These are phyloP conservation scores for Saccharomycopsis crataegensis DNA, from an alignment of 1,139 yeast genomes.

Conservation along the genomic window DNA sequence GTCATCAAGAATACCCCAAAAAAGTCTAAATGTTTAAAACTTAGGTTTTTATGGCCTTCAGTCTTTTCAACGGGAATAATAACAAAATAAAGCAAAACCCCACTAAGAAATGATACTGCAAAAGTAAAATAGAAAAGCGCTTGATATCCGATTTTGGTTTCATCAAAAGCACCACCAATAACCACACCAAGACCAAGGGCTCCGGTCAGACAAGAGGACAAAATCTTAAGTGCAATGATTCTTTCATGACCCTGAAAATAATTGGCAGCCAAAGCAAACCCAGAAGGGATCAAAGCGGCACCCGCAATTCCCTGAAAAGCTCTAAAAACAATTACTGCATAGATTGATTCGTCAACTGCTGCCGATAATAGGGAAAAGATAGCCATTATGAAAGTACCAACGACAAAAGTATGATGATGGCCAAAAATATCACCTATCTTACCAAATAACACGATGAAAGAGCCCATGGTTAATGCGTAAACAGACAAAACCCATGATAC, in stretches of 20 bases:
- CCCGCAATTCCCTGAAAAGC: slow-evolving; percentile 34
- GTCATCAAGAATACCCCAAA: slow-evolving; percentile 26
- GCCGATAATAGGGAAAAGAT: slow-evolving; percentile 28
- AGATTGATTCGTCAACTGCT: slow-evolving; percentile 25
- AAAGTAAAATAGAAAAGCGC: slow-evolving; percentile 28
- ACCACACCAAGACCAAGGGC: slow-evolving; percentile 29
- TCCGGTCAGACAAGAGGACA: slow-evolving; percentile 26
- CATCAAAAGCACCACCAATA: slow-evolving; percentile 31
- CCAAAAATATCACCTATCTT: slow-evolving; percentile 31
- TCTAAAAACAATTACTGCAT: slow-evolving; percentile 28
- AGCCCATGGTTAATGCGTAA: slow-evolving; percentile 30
- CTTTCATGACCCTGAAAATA: slow-evolving; percentile 27
- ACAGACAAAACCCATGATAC: slow-evolving; percentile 32
- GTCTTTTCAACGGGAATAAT: slow-evolving; percentile 26
- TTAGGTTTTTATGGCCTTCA: slow-evolving; percentile 21
- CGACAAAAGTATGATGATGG: slow-evolving; percentile 25
- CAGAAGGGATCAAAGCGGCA: slow-evolving; percentile 30
- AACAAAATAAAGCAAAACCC: slow-evolving; percentile 22
- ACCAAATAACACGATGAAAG: slow-evolving; percentile 31
- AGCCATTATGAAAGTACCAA: slow-evolving; percentile 23
- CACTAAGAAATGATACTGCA: slow-evolving; percentile 23
- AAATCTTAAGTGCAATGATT: slow-evolving; percentile 25
- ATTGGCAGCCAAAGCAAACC: slow-evolving; percentile 28
- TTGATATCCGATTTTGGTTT: slow-evolving; percentile 28
- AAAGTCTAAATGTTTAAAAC: slow-evolving; percentile 26